phyloP scores from a whole-genome alignment of 495 filamentous ascomycete genomes.

The Staphylotrichum longicolle region DNA sequence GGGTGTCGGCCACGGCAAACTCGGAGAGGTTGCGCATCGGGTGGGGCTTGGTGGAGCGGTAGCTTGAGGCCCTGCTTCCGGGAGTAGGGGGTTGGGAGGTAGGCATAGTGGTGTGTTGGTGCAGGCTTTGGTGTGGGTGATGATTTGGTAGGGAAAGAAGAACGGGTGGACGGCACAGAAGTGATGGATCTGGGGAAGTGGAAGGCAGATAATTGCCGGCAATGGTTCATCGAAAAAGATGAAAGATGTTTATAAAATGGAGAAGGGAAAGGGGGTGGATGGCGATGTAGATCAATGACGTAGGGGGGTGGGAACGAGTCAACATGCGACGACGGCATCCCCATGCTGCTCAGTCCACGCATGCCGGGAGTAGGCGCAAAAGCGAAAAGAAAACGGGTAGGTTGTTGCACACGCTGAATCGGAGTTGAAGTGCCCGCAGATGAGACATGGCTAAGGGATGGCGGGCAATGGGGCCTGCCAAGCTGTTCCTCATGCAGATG shows the following conservation, averaged over 20 bases:
- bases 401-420: neutral
- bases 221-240: too few relatives aligned
- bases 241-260: too few relatives aligned
- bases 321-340: neutral
- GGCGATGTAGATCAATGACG: slow-evolving; percentile 17
- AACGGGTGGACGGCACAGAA: too few relatives aligned
- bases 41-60: slow-evolving; percentile 39
- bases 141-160: too few relatives aligned
- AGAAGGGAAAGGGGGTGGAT: neutral
- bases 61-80: slow-evolving; percentile 37
- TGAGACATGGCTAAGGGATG: too few relatives aligned
- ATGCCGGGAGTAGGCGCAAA: neutral
- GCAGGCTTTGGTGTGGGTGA: neutral
- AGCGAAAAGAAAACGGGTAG: neutral
- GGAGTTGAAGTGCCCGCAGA: too few relatives aligned
- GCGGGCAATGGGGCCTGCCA: too few relatives aligned
- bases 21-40: slow-evolving; percentile 52
- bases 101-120: slow-evolving; percentile 17
- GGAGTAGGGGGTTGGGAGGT: slow-evolving; percentile 48
- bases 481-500: too few relatives aligned
- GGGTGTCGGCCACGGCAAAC: slow-evolving; percentile 38
- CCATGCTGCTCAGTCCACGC: neutral
- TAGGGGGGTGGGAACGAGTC: slow-evolving; percentile 1
- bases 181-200: neutral
- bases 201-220: neutral